Conservation (phyloP, 176 grass and related monocot species). For the Tuctoria greenei region DNA sequence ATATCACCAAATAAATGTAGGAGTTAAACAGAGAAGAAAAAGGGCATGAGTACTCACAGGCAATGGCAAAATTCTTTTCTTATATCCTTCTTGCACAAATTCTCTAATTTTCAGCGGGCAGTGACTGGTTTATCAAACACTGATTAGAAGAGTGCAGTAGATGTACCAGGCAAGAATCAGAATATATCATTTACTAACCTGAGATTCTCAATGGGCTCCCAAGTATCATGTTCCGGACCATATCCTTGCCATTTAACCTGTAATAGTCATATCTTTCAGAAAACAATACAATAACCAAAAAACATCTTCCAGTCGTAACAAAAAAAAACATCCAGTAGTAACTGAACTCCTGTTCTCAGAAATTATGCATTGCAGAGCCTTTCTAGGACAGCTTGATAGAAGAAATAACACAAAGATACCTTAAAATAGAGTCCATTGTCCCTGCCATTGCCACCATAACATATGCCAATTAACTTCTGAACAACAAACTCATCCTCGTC, state of each 20-base stretch:
- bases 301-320: too few relatives aligned
- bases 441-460: constrained; percentile 57
- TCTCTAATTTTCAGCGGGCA: constrained; percentile 65
- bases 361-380: not conserved
- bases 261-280: not conserved
- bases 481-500: constrained; percentile 67
- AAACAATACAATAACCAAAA: not conserved
- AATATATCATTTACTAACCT: constrained; percentile 42
- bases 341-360: not conserved
- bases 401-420: constrained; percentile 34
- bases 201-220: constrained; percentile 77
- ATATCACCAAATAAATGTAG: not conserved
- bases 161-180: not conserved
- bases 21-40: not conserved
- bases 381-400: not conserved
- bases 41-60: constrained; percentile 44
- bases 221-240: constrained; percentile 65
- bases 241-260: constrained; percentile 93
- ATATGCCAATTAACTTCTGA: constrained; percentile 49
- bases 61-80: constrained; percentile 57
- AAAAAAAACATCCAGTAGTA: too few relatives aligned
- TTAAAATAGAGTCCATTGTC: constrained; percentile 56
- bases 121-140: constrained; percentile 50
- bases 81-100: constrained; percentile 66
- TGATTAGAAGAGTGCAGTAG: not conserved